Evolutionary conservation across 208 protist genomes (phyloP).

Genomic region (Giardia muris): DNA sequence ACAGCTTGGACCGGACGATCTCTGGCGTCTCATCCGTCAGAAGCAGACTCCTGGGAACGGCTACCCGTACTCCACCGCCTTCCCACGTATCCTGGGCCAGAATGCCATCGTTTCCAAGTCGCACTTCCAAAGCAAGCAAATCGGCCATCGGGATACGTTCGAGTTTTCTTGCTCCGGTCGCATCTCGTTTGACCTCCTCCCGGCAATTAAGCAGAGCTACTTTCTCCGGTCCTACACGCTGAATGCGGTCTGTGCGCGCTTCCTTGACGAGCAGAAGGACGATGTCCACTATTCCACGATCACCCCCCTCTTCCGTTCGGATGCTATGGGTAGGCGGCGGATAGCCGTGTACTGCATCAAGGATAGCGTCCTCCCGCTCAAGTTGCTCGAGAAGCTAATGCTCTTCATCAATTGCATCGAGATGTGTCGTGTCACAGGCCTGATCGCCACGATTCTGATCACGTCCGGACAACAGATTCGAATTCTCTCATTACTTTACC

Average conservation of each 20-base stretch:
- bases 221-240: conserved; percentile 96
- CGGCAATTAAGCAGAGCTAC: conserved; percentile 79
- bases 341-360: conserved; percentile 95
- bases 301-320: conserved; percentile 67
- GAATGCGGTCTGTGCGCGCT: conserved; percentile 88
- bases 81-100: conserved; percentile 24
- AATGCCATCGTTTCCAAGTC: conserved; percentile 29
- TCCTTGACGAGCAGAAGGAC: conserved; percentile 96
- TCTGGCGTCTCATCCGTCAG: not conserved
- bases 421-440: conserved; percentile 93
- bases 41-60: no score
- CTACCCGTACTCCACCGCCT: conserved; percentile 42
- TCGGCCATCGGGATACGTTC: conserved; percentile 87
- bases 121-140: conserved; percentile 82
- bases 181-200: conserved; percentile 84
- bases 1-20: not conserved
- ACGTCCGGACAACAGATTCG: conserved; percentile 94
- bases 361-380: conserved; percentile 74
- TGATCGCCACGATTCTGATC: conserved; percentile 80
- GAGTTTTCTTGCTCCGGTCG: conserved; percentile 71
- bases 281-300: conserved; percentile 98
- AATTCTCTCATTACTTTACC: conserved; percentile 67
- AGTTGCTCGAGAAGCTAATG: conserved; percentile 93
- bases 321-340: conserved; percentile 76
- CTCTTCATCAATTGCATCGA: conserved; percentile 90